Evolutionary conservation across 176 grass and related monocot species (phyloP), one percentile per base, ranked within the genome.

Genomic region (Eragrostis nindensis): DNA sequence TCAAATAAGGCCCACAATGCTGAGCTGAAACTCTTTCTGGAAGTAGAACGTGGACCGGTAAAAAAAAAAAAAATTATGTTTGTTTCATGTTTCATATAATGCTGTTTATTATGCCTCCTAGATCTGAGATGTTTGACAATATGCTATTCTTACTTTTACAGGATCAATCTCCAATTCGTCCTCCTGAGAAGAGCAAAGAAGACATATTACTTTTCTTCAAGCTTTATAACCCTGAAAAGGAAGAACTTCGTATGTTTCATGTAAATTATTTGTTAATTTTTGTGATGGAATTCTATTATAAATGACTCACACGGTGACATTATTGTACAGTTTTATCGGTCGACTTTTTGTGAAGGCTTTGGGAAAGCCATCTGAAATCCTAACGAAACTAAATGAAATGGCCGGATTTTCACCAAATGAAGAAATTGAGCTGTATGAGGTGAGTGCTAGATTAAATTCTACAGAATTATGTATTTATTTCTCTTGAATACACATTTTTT

Each of bases 1-100:
- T 95, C 96, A 64, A 99, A 99, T 68, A 99, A 99, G 87, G 92
- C 90, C 40, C 92, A 99, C 52, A 99, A 99, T 62, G 90, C 96
- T 66, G 96, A 99, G 78, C 76, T 99, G 54, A 99, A 99, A 87
- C 76, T 99, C 60, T 93, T 99, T 70, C 88, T 99, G 53, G 96
- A 99, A 91, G 84, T 99, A 82, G 96, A 95, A 61, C 41, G 84
- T 77, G 96, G 92, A 70, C 63, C 66, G 78, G 96, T 99, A 99
- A 79, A 83, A 57, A 21, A n/a, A 59, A 67, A 73, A 46, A 56
- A 1, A n/a, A n/a, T n/a, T 66, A 39, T 66, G 84, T 71, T 48
- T 79, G 3, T 82, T 89, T 52, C 56, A 32, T 24, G n/a, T 77
- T 78, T 85, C 13, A 55, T 74, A 76, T 66, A 62, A 69, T 13